Evolutionary conservation across 1,284 basidiomycete genomes (phyloP).

Genomic region (Leccinum pallidistipes): DNA sequence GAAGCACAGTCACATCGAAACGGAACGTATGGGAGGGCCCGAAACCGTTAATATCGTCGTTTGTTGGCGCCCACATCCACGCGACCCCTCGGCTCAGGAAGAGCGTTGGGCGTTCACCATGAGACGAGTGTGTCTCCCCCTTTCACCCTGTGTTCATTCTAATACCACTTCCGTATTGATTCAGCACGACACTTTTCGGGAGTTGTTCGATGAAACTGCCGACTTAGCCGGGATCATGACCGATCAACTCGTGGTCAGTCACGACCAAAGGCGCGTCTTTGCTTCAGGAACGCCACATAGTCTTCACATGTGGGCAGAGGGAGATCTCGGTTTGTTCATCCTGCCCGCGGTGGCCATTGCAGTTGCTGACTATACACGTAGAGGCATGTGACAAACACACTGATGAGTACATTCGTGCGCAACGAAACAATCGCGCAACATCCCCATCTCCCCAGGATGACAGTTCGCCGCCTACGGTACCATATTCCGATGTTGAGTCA

Average conservation of each 20-base stretch:
- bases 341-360: background rate
- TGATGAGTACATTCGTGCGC: constrained; percentile 56
- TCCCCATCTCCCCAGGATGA: constrained; percentile 26
- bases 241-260: constrained; percentile 56
- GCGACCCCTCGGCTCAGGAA: constrained; percentile 40
- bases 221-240: constrained; percentile 52
- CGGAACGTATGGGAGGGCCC: constrained; percentile 35
- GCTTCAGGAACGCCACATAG: constrained; percentile 63
- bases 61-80: constrained; percentile 64
- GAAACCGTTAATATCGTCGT: constrained; percentile 54
- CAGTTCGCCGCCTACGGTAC: constrained; percentile 13
- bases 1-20: constrained; percentile 16
- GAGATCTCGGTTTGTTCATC: constrained; percentile 54
- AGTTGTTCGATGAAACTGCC: constrained; percentile 61
- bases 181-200: constrained; percentile 62
- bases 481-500: constrained; percentile 40
- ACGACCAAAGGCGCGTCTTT: constrained; percentile 60
- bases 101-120: constrained; percentile 53
- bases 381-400: constrained; percentile 65
- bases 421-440: constrained; percentile 34
- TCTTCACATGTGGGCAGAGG: constrained; percentile 65
- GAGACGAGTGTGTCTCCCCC: constrained; percentile 48
- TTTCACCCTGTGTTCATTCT: background rate
- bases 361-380: constrained; percentile 32
- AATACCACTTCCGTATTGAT: background rate